Base-by-base conservation (phyloP, 257 asterid species). In the Capsicum chinense region DNA sequence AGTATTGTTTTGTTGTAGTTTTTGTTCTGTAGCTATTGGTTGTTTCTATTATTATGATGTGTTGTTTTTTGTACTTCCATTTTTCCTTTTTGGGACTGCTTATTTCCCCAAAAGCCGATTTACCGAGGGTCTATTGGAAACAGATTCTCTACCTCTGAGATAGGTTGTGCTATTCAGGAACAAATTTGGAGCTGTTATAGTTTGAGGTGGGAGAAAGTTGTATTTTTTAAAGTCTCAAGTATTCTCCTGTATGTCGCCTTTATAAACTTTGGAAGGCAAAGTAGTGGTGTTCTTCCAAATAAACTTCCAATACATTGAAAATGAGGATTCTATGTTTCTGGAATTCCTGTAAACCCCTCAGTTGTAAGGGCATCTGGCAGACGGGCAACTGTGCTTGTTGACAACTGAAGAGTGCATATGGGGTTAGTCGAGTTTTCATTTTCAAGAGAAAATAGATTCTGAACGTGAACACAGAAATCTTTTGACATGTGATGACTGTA, bases 311-410 rank as follows among this genome's bases (percentile, higher is more conserved):
- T 93, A 60, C 96, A 94, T 71, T 85, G 92, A 95, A 92, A 88
- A 91, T 90, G 90, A 97, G 96, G 92, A 86, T 90, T 90, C 71
- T 97, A 95, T 74, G 52, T 68, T 26, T 39, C 44, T 68, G 26
- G 9, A 15, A 68, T 95, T 2, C 79, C 56, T 17, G 35, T 70
- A 70, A 17, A 70, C 9, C 16, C 56, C 79, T 70, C 35, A 70
- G 56, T 44, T 70, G 79, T 70, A 35, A 39, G 35, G 0, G 5
- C 54, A 12, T 69, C 56, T 4, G 7, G 26, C 33, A 37, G 78
- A 33, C 7, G 15, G 42, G 78, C 78, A 69, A 26, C 26, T 37
- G 54, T 70, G 16, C 56, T 17, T 70, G 35, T 17, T 42, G 54
- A 39, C 44, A 39, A 39, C 44, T 39, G 44, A 2, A 39, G 44